Evolutionary conservation across 345 rosid species (phyloP), one percentile per base, ranked within the genome.

Genomic region (Dovyalis caffra): DNA sequence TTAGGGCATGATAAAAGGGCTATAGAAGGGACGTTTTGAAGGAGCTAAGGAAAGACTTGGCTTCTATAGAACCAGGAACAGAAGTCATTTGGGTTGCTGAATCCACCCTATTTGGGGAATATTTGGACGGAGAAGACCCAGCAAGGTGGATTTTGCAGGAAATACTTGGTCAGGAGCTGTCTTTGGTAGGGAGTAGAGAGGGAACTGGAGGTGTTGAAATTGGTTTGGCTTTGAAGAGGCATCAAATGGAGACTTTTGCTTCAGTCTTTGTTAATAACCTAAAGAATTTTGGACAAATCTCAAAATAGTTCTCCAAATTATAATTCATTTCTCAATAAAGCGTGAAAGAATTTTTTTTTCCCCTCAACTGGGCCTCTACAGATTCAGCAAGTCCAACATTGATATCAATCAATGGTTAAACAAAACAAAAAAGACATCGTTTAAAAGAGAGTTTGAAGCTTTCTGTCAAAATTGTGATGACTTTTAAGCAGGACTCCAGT

Each of bases 141-240:
- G 15, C 53, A 84, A 78, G 38, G 84, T 81, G 53, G 84, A 70
- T 33, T 28, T 81, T 25, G 75, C 74, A 15, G 76, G 83, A 5
- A 76, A 72, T 28, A 82, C 73, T 66, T 28, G 31, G 68, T 68
- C 8, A 8, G 80, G 71, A 33, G 64, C 77, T 11, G 23, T 66
- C 81, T 0, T 20, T 76, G 76, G 64, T 78, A 0, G 78, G 76
- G 16, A 70, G 77, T 25, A 70, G 72, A 71, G 80, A 76, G 37
- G 76, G 68, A n/a, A 68, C 43, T 2, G 74, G 57, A 4, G 83
- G 86, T 2, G 71, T 75, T 49, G 84, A 83, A 64, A 23, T 77
- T 63, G 84, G 86, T 15, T 16, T 80, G 66, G 82, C 53, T 12
- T 71, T 83, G 37, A 51, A 16, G 25, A 75, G 63, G 16, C 72